A percentile compares a stretch with the other conserved stretches of the same genome.
Conservation (phyloP, 352 stramenopile species). For the Phytophthora ohioensis region DNA sequence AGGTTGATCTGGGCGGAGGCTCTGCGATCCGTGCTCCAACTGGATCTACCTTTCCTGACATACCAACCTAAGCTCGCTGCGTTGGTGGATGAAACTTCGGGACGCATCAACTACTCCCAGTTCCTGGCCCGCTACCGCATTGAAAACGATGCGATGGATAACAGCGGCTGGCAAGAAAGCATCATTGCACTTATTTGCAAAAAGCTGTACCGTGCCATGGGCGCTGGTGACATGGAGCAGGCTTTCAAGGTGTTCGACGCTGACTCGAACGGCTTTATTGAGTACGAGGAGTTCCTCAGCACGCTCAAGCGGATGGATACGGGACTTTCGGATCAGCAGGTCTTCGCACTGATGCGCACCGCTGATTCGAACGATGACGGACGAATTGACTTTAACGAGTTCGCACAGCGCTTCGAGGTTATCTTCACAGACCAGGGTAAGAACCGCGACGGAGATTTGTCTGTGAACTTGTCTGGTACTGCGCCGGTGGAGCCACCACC, state of each 20-base stretch:
- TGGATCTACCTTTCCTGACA: constrained; percentile 92
- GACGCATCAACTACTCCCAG: constrained; percentile 93
- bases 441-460: constrained; percentile 21
- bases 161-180: constrained; percentile 90
- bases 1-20: constrained; percentile 92
- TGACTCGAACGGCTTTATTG: constrained; percentile 91
- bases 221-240: constrained; percentile 87
- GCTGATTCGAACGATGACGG: constrained; percentile 93
- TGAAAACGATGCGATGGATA: constrained; percentile 88
- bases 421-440: constrained; percentile 88
- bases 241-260: constrained; percentile 94
- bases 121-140: constrained; percentile 95
- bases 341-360: constrained; percentile 94
- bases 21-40: constrained; percentile 90
- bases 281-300: constrained; percentile 94
- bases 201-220: constrained; percentile 93
- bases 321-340: constrained; percentile 90
- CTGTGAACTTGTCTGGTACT: constrained; percentile 20
- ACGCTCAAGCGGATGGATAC: constrained; percentile 94
- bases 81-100: constrained; percentile 73
- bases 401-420: constrained; percentile 91
- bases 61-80: constrained; percentile 92
- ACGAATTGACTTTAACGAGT: constrained; percentile 93
- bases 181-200: constrained; percentile 94
- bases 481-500: constrained; percentile 20